phyloP scores from a whole-genome alignment of 2,329 filamentous ascomycete genomes.

The Xylaria arbuscula region DNA sequence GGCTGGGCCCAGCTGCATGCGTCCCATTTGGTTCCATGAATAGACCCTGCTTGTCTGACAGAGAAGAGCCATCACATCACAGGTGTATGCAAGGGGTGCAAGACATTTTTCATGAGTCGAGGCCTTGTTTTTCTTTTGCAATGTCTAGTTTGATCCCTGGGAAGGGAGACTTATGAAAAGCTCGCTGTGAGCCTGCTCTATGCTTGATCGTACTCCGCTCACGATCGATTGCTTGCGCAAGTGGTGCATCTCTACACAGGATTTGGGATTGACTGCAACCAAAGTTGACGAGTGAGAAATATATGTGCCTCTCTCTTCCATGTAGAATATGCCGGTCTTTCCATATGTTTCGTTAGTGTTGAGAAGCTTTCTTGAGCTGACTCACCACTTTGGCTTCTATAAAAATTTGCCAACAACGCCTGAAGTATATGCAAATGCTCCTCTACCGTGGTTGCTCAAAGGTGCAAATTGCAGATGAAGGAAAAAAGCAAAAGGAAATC shows the following conservation, averaged over 20 bases:
- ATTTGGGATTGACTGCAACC: slow-evolving; percentile 12
- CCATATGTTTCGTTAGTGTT: slow-evolving; percentile 36
- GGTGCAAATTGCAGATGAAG: slow-evolving; percentile 27
- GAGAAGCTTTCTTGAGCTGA: slow-evolving; percentile 32
- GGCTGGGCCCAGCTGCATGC: slow-evolving; percentile 21
- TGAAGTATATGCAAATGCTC: slow-evolving; percentile 45
- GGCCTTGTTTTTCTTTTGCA: slow-evolving; percentile 28
- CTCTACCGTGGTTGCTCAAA: slow-evolving; percentile 39
- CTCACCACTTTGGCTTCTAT: slow-evolving; percentile 44
- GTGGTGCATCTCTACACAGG: slow-evolving; percentile 11
- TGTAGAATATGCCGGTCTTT: slow-evolving; percentile 16
- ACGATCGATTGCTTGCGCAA: slow-evolving; percentile 20
- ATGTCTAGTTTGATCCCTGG: slow-evolving; percentile 30
- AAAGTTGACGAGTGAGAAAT: slow-evolving; percentile 19
- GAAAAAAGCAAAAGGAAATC: slow-evolving; percentile 24
- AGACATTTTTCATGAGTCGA: slow-evolving; percentile 26
- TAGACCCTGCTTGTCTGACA: slow-evolving; percentile 6
- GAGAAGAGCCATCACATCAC: slow-evolving; percentile 16
- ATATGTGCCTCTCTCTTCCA: slow-evolving; percentile 10
- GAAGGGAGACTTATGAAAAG: slow-evolving; percentile 20
- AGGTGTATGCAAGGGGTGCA: slow-evolving; percentile 14
- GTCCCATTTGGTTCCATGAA: slow-evolving; percentile 9
- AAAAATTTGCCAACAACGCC: slow-evolving; percentile 48
- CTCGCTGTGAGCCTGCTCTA: slow-evolving; percentile 25
- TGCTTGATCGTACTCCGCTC: slow-evolving; percentile 21